Conservation (phyloP, 2,329 filamentous ascomycete genomes). For the Alternaria sp. region DNA sequence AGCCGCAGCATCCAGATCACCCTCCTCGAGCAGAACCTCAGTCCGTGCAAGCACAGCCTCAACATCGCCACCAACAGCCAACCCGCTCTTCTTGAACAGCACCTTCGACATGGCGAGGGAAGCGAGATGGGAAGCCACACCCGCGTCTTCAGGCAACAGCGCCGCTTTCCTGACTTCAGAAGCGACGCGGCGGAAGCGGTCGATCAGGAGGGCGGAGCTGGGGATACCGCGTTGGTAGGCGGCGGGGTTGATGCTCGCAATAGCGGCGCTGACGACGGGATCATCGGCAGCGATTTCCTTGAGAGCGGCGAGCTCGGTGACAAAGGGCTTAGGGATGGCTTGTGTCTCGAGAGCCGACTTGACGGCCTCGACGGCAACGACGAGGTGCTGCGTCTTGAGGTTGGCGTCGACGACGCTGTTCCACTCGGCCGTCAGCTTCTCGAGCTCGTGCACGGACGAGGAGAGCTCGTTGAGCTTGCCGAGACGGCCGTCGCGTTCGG, state of each 20-base stretch:
- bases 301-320: slow-evolving; percentile 89
- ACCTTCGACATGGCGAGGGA: slow-evolving; percentile 90
- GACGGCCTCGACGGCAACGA: slow-evolving; percentile 93
- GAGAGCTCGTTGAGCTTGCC: slow-evolving; percentile 84
- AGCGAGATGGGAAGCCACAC: slow-evolving; percentile 91
- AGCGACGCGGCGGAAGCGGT: slow-evolving; percentile 93
- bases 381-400: slow-evolving; percentile 92
- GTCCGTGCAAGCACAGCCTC: slow-evolving; percentile 91
- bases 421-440: slow-evolving; percentile 87
- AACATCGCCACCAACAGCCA: slow-evolving; percentile 85
- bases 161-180: slow-evolving; percentile 92
- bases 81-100: slow-evolving; percentile 84
- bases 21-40: slow-evolving; percentile 89
- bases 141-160: slow-evolving; percentile 89
- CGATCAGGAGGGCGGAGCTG: slow-evolving; percentile 83
- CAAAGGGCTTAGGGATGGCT: slow-evolving; percentile 79
- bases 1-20: slow-evolving; percentile 87
- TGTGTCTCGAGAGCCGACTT: slow-evolving; percentile 80
- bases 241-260: slow-evolving; percentile 91
- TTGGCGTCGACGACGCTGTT: slow-evolving; percentile 89
- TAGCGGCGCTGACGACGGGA: slow-evolving; percentile 87
- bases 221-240: slow-evolving; percentile 94
- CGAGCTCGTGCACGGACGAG: slow-evolving; percentile 78
- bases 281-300: slow-evolving; percentile 90
- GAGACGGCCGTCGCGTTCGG: slow-evolving; percentile 84